These are phyloP conservation scores for Gossypium raimondii DNA, from an alignment of 345 rosid species.

Conservation along the genomic window DNA sequence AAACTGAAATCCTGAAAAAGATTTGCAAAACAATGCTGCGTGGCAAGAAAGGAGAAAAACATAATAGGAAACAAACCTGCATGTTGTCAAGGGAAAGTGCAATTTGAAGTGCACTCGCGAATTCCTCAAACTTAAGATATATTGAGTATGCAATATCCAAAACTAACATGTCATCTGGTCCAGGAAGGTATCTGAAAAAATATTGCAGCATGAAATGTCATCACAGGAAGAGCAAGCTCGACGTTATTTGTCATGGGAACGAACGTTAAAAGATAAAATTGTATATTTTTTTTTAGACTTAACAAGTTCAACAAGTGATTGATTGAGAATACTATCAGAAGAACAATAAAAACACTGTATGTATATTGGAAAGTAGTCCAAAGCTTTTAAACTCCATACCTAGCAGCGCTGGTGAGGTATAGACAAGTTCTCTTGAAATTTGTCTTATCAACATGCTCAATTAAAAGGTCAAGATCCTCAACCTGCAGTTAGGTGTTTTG, in stretches of 20 bases:
- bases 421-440: conserved; percentile 91
- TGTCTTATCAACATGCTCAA: conserved; percentile 68
- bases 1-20: background rate
- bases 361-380: background rate
- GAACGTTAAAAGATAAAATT: background rate
- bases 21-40: background rate
- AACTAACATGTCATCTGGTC: conserved; percentile 80
- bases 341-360: background rate
- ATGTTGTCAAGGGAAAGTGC: conserved; percentile 74
- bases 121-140: conserved; percentile 69
- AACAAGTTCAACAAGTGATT: background rate
- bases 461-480: conserved; percentile 86
- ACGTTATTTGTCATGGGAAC: background rate
- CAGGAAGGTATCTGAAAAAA: conserved; percentile 69
- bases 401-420: conserved; percentile 86
- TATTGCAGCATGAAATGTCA: conserved; percentile 21
- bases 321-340: background rate
- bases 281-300: background rate
- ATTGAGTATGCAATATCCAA: conserved; percentile 75
- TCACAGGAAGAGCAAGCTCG: background rate
- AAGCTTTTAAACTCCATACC: conserved; percentile 33
- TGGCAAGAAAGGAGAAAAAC: background rate
- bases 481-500: conserved; percentile 39
- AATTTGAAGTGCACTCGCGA: conserved; percentile 79
- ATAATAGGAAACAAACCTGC: conserved; percentile 44